Evolutionary conservation across 768 basidiomycete genomes (phyloP).

Genomic region (Boletus rex-veris): DNA sequence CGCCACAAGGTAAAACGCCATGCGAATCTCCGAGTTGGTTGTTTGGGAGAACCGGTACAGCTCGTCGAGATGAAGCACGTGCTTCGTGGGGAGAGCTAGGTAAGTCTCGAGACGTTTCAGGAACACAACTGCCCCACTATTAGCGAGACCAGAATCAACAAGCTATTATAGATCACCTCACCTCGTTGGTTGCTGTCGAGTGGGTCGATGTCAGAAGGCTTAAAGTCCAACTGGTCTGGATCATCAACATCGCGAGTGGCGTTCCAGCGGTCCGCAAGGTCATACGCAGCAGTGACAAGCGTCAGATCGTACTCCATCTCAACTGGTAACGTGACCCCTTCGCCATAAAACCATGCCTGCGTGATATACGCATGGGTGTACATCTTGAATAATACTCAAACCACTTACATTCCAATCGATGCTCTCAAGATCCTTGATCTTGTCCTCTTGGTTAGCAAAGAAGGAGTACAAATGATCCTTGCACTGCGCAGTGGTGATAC

Average conservation of each 20-base stretch:
- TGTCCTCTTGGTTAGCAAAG: conserved; percentile 42
- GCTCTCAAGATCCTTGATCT: conserved; percentile 45
- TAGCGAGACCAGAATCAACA: background rate
- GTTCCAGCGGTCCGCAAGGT: conserved; percentile 52
- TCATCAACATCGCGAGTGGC: conserved; percentile 36
- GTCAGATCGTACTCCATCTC: conserved; percentile 52
- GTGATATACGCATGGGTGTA: background rate
- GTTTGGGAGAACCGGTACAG: conserved; percentile 42
- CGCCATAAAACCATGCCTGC: conserved; percentile 56
- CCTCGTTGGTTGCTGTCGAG: conserved; percentile 53
- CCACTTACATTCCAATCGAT: conserved; percentile 55
- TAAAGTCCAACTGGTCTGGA: conserved; percentile 39
- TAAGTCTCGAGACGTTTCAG: conserved; percentile 48
- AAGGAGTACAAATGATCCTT: conserved; percentile 53
- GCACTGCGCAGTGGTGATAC: conserved; percentile 59
- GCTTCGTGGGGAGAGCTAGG: conserved; percentile 39
- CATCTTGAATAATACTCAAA: background rate
- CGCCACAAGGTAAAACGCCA: conserved; percentile 49
- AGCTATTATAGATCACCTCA: conserved; percentile 7
- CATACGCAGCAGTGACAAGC: conserved; percentile 49
- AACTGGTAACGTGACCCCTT: conserved; percentile 47
- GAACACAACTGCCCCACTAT: conserved; percentile 44
- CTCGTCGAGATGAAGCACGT: conserved; percentile 41
- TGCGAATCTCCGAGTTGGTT: conserved; percentile 50
- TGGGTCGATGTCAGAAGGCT: conserved; percentile 40